Base-by-base conservation (phyloP, 2,329 filamentous ascomycete genomes). In the Aspergillus phoenicis region DNA sequence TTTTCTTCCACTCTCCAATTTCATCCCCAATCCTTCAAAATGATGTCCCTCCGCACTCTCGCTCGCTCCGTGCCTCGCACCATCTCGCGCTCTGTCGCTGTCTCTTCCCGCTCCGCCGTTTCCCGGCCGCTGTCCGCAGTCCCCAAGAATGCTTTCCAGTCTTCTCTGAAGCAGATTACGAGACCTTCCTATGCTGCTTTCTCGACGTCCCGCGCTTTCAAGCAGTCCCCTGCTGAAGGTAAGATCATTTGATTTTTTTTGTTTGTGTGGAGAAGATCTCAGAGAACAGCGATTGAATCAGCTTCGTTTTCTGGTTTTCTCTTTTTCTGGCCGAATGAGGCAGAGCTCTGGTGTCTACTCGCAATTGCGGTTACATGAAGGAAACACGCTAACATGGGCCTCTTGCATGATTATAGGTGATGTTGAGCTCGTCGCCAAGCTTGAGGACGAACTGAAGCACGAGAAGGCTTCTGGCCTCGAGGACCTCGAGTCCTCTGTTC, bases 371-470 rank as follows among this genome's bases (percentile, higher is more conserved):
- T 20, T 17, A 5, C 5, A 15, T 2, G 5, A 20, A 33, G 22
- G 11, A 8, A 7, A 4, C 13, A 39, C 28, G 39, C 56, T 63
- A 33, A 62, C 28, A 30, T 33, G 3, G 13, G 10, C 43, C 58
- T 54, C 48, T 48, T 43, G 60, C 52, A 58, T 43, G 47, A 49
- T 11, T 41, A 39, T 68, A 82, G 86, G 85, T 64, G 91, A 96
- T 73, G 83, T 89, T 67, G 92, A 97, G 80, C 88, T 99, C 57
- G 85, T 88, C 43, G 87, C 88, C 62, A 98, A 98, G 85, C 86
- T 99, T 53, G 87, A 91, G 67, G 89, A 87, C 73, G 93, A 97
- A 82, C 83, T 96, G 67, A 81, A 87, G 76, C 88, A 96, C 73
- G 95, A 98, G 84, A 86, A 87, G 71, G 89, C 93, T 73, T 88